Base-by-base conservation (phyloP, 2,329 filamentous ascomycete genomes). In the Aspergillus jensenii region DNA sequence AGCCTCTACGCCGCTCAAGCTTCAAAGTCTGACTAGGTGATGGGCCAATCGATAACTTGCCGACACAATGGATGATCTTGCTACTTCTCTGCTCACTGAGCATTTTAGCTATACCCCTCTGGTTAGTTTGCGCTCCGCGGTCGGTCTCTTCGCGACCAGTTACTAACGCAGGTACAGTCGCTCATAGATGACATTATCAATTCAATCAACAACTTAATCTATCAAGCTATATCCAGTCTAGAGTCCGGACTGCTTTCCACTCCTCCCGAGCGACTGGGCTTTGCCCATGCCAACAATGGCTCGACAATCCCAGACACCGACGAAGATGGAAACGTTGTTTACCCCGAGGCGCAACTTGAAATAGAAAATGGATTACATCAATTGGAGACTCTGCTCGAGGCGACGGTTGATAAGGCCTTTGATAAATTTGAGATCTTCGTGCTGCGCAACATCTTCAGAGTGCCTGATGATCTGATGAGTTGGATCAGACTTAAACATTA, bases 181-280 rank as follows among this genome's bases (percentile, higher is more conserved):
- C 86, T 99, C 43, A 89, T 99, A 70, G 95, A 99, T 84, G 93
- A 98, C 78, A 93, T 98, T 67, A 96, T 98, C 79, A 97, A 98
- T 81, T 90, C 89, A 55, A 87, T 97, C 75, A 99, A 98, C 79
- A 90, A 93, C 69, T 85, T 97, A 68, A 89, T 95, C 69, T 95
- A 96, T 76, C 89, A 89, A 74, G 93, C 91, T 54, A 87, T 96
- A 68, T 90, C 91, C 68, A 91, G 90, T 60, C 87, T 98, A 64
- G 95, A 98, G 76, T 85, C 87, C 55, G 90, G 91, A 1, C 86
- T 99, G 19, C 81, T 91, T 49, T 83, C 84, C 51, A 88, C 90
- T 3, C 85, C 90, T 1, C 90, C 93, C 0, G 81, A 87, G 25
- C 82, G 86, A 14, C 84, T 99, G 35, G 95, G 95, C n/a, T 98